Evolutionary conservation across 2,329 filamentous ascomycete genomes (phyloP), one percentile per base, ranked within the genome.

Genomic region (Conoideocrella luteorostrata): DNA sequence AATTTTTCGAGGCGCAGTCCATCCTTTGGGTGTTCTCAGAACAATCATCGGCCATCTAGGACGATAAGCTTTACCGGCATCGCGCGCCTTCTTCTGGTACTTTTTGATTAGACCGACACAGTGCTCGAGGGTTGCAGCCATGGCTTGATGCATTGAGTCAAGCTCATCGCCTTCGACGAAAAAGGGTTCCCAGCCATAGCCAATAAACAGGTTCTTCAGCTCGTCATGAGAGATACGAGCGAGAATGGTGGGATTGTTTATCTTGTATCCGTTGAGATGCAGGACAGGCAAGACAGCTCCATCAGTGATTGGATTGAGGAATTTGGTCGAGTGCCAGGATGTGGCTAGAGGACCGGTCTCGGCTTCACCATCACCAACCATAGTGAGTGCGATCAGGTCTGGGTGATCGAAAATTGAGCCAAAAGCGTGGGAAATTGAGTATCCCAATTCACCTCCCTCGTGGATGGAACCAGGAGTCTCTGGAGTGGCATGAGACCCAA

Each of bases 251-350:
- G 84, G 84, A 62, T 88, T 87, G 69, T 87, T 86, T 69, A 89
- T 89, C 71, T 90, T 90, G 74, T 89, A 90, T 37, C 86, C 86
- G 54, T 90, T 90, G 26, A 90, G 71, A 61, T 90, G 84, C 10
- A 90, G 72, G 5, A 90, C 80, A 0, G 86, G 86, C 2, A 90
- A 71, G 7, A 90, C 86, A 29, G 84, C 86, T 23, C 86, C 86
- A 55, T 89, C 85, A 0, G 77, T 82, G 52, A 86, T 83, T 4
- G 86, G 86, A 58, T 89, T 88, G 50, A 90, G 72, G 65, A 88
- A 89, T 61, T 90, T 90, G 57, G 77, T 89, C 64, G 82, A 85
- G 65, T 90, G 86, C 86, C 86, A 90, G 44, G 82, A 82, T 1
- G 86, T 87, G 21, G 86, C 86, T 36, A 89, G 68, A 15, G 86